phyloP scores from a whole-genome alignment of 352 stramenopile species.

The Pythium graminicola region DNA sequence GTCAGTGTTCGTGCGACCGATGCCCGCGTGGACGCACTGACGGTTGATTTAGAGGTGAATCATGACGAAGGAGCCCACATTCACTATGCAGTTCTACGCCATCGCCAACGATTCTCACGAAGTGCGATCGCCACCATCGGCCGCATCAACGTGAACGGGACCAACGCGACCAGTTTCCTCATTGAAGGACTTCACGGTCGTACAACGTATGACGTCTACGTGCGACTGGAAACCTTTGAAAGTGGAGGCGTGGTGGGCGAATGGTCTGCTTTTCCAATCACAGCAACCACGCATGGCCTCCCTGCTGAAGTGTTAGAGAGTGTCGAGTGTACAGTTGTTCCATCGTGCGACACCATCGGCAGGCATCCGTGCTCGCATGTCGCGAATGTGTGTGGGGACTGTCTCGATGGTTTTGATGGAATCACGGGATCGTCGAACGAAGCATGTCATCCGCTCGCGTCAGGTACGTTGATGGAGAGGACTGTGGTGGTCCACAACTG shows the following conservation, averaged over 20 bases:
- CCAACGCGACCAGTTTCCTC: conserved; percentile 30
- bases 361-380: conserved; percentile 44
- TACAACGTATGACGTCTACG: conserved; percentile 65
- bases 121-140: conserved; percentile 8
- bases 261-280: conserved; percentile 42
- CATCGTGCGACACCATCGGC: conserved; percentile 41
- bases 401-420: conserved; percentile 45
- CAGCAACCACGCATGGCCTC: conserved; percentile 51
- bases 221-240: conserved; percentile 64
- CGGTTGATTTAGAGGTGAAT: conserved; percentile 40
- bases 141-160: conserved; percentile 15
- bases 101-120: conserved; percentile 25
- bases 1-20: conserved; percentile 42
- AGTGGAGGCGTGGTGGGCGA: conserved; percentile 61
- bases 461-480: conserved; percentile 1
- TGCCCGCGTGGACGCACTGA: conserved; percentile 61
- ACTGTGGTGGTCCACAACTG: background rate
- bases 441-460: conserved; percentile 23
- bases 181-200: conserved; percentile 48
- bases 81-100: conserved; percentile 50
- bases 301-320: conserved; percentile 61
- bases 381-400: conserved; percentile 64
- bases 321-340: conserved; percentile 39
- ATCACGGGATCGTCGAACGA: conserved; percentile 30
- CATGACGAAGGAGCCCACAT: conserved; percentile 37